Evolutionary conservation across 192 early-diverging fungal genomes (phyloP), one percentile per base, ranked within the genome.

Genomic region (Powellomyces hirtus): DNA sequence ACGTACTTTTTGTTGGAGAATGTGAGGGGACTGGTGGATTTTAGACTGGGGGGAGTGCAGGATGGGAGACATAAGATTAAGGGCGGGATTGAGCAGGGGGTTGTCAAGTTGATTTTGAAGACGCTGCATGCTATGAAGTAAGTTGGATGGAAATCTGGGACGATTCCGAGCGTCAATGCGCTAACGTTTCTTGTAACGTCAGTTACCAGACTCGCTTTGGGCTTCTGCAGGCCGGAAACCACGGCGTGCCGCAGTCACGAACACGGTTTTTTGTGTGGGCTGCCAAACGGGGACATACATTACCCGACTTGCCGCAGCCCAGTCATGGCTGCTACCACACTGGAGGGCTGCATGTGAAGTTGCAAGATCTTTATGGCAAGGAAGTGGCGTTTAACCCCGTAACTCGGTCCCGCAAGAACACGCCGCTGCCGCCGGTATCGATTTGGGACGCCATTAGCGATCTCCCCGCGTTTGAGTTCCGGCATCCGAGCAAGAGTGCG

Each of bases 1-100:
- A 62, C 77, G 6, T 89, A 84, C 50, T 88, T 90, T 58, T 53
- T 90, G 58, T 70, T 89, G 24, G 89, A 90, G 56, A 90, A 90
- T 65, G 89, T 90, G n/a, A 73, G 78, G 0, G 88, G 85, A 4
- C 68, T 90, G 68, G 38, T 84, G 5, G 59, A 55, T 52, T 89
- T 82, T 68, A 69, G 64, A 6, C 75, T 87, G n/a, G 88, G 86
- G 8, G 86, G 86, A 8, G 74, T 77, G n/a, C 84, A 85, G 59
- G 73, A 71, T 14, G 84, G 86, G 5, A 66, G 59, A 3, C 68
- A 63, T 27, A 66, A 66, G 18, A 78, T 88, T 30, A 68, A 71
- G 42, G 85, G 86, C 33, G 86, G 84, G 0, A 82, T 87, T 59
- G 73, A 81, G 30, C 84, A 85, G 80, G 85, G 85, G 2, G 79